These are phyloP conservation scores for Tulasnella sp. DNA, from an alignment of 768 basidiomycete genomes.

Conservation along the genomic window DNA sequence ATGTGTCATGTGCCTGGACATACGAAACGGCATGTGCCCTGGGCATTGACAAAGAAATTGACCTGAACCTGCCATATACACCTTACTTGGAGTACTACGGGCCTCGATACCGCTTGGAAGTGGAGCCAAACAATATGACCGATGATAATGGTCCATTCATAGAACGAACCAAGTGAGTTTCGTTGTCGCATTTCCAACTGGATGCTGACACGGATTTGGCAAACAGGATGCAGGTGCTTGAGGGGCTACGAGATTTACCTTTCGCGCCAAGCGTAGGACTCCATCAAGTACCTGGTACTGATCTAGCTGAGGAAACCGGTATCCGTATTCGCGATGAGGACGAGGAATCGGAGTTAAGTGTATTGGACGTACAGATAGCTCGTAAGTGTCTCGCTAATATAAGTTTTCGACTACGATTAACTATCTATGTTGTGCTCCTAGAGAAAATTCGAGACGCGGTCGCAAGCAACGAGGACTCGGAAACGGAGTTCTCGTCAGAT, in stretches of 20 bases:
- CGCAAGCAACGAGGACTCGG: not conserved
- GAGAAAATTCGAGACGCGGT: slow-evolving; percentile 2
- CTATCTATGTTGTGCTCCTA: not conserved
- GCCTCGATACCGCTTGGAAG: slow-evolving; percentile 85
- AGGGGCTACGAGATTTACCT: slow-evolving; percentile 45
- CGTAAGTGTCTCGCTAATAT: slow-evolving; percentile 23
- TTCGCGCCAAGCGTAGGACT: slow-evolving; percentile 77
- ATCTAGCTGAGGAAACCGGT: slow-evolving; percentile 33
- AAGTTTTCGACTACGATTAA: not conserved
- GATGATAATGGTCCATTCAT: slow-evolving; percentile 75
- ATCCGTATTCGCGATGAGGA: slow-evolving; percentile 26
- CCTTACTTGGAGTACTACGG: slow-evolving; percentile 97
- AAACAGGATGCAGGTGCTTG: slow-evolving; percentile 26
- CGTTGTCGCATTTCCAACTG: slow-evolving; percentile 26
- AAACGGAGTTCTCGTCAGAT: slow-evolving; percentile 9
- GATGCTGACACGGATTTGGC: slow-evolving; percentile 27
- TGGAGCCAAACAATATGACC: slow-evolving; percentile 86
- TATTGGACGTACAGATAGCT: slow-evolving; percentile 28
- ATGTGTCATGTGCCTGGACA: slow-evolving; percentile 89
- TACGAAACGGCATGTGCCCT: slow-evolving; percentile 93
- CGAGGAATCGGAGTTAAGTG: slow-evolving; percentile 26
- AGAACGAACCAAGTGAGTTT: slow-evolving; percentile 58
- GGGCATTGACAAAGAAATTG: slow-evolving; percentile 68
- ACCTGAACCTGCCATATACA: slow-evolving; percentile 71
- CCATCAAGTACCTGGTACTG: slow-evolving; percentile 69